Evolutionary conservation across 805 yeast genomes (phyloP).

Genomic region (Saccharomycopsis javanensis): DNA sequence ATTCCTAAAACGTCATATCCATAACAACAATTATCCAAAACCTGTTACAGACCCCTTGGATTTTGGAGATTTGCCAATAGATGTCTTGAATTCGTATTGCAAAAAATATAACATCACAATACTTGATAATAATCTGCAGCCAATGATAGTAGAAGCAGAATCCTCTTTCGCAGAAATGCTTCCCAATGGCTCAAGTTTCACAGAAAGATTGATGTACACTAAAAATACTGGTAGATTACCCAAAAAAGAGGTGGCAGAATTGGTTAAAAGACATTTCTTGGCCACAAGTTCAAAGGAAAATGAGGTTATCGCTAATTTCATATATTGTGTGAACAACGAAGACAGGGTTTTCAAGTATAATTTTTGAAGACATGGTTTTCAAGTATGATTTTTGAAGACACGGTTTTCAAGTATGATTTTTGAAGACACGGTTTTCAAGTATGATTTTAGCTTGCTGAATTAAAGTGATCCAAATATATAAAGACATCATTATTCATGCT

Average conservation of each 20-base stretch:
- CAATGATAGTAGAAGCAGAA: slow-evolving; percentile 44
- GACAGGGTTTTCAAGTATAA: slow-evolving; percentile 22
- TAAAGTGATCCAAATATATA: no score
- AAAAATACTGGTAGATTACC: slow-evolving; percentile 34
- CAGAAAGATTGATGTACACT: not conserved
- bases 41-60: slow-evolving; percentile 50
- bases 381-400: no score
- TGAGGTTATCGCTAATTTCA: slow-evolving; percentile 79
- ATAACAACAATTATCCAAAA: slow-evolving; percentile 63
- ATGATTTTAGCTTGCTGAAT: no score
- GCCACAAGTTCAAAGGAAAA: slow-evolving; percentile 58
- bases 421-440: no score
- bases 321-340: slow-evolving; percentile 76
- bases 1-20: slow-evolving; percentile 51
- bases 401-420: no score
- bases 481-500: no score
- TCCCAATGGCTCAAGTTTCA: not conserved
- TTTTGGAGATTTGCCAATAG: slow-evolving; percentile 53
- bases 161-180: slow-evolving; percentile 63
- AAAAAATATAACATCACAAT: slow-evolving; percentile 42
- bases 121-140: not conserved
- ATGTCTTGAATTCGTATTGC: slow-evolving; percentile 61
- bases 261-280: slow-evolving; percentile 61
- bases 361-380: not conserved
- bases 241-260: slow-evolving; percentile 49